phyloP scores from a whole-genome alignment of 768 basidiomycete species.

The Gautieria morchelliformis region DNA sequence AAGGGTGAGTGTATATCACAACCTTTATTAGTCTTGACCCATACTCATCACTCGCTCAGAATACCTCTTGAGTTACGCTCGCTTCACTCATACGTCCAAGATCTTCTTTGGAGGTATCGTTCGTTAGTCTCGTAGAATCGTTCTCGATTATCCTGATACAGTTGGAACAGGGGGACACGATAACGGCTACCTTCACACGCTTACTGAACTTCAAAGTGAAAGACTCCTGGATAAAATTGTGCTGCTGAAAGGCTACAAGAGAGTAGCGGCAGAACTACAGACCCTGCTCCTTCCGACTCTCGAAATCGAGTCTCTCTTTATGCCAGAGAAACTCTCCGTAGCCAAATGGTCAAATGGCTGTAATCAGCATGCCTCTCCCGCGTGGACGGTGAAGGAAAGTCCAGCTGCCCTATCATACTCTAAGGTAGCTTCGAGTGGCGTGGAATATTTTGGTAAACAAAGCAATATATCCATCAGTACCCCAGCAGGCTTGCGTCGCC shows the following conservation, averaged over 20 bases:
- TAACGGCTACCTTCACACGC: constrained; percentile 43
- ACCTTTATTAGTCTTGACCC: neutral
- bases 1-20: constrained; percentile 38
- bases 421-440: constrained; percentile 30
- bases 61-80: constrained; percentile 62
- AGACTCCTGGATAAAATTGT: constrained; percentile 59
- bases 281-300: constrained; percentile 45
- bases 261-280: constrained; percentile 32
- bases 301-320: constrained; percentile 41
- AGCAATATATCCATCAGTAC: too few relatives aligned
- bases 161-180: constrained; percentile 41
- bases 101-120: constrained; percentile 58
- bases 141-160: neutral
- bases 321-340: constrained; percentile 19
- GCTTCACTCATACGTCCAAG: constrained; percentile 65
- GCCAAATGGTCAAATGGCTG: neutral
- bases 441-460: constrained; percentile 27
- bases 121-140: constrained; percentile 10
- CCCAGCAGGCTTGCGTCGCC: too few relatives aligned
- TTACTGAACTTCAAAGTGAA: constrained; percentile 48
- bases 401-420: constrained; percentile 25
- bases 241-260: constrained; percentile 39
- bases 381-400: constrained; percentile 12
- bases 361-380: constrained; percentile 31
- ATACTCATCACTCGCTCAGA: neutral